phyloP scores from a whole-genome alignment of 768 basidiomycete species.

The Suillus sp. region DNA sequence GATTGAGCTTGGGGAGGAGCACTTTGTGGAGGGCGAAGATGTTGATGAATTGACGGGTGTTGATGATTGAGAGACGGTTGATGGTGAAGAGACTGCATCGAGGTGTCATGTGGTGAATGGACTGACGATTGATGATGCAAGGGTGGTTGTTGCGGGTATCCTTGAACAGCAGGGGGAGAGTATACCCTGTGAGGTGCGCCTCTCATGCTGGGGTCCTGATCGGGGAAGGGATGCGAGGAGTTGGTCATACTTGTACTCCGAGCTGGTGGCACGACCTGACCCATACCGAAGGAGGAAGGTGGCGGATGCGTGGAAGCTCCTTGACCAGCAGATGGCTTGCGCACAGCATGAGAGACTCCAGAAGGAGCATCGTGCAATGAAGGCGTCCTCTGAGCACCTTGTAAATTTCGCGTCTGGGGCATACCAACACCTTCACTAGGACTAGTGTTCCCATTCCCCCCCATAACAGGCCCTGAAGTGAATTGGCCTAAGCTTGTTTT shows the following conservation, averaged over 20 bases:
- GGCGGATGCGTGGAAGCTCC: constrained; percentile 14
- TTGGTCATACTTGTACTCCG: constrained; percentile 40
- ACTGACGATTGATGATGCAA: constrained; percentile 27
- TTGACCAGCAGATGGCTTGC: constrained; percentile 27
- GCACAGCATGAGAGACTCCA: constrained; percentile 22
- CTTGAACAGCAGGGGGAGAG: constrained; percentile 21
- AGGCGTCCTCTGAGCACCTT: constrained; percentile 21
- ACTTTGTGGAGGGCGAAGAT: constrained; percentile 12
- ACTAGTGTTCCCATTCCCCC: constrained; percentile 10
- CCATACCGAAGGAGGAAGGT: constrained; percentile 41
- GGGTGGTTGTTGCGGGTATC: constrained; percentile 15
- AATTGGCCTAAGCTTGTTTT: constrained; percentile 4
- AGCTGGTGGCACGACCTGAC: constrained; percentile 39
- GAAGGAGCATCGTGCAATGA: constrained; percentile 23
- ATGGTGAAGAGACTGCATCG: constrained; percentile 33
- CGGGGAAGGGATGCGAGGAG: constrained; percentile 28
- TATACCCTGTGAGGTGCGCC: constrained; percentile 20
- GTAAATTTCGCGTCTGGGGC: constrained; percentile 7
- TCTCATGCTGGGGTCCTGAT: constrained; percentile 24
- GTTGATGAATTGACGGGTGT: constrained; percentile 18
- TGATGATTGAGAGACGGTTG: constrained; percentile 22
- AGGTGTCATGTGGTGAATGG: constrained; percentile 29
- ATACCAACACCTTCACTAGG: constrained; percentile 13
- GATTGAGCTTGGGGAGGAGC: constrained; percentile 24
- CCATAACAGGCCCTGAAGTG: constrained; percentile 14